These are phyloP conservation scores for Elaeis guineensis DNA, from an alignment of 176 grass and related monocot genomes.

Conservation along the genomic window DNA sequence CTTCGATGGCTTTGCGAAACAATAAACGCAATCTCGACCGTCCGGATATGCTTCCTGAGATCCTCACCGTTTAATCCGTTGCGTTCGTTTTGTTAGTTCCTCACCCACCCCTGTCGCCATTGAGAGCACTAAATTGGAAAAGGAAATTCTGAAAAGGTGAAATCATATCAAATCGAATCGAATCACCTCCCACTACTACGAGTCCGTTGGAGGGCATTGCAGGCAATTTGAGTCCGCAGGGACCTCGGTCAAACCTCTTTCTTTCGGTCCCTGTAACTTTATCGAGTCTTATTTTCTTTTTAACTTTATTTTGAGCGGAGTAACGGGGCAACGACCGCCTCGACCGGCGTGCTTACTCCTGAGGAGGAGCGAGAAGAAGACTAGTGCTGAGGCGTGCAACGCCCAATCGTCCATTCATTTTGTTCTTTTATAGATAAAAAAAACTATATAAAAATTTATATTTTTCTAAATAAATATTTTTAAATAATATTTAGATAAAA, in stretches of 20 bases:
- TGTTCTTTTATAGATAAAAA: no score
- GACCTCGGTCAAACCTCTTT: not conserved
- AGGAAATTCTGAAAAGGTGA: not conserved
- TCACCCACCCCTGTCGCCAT: not conserved
- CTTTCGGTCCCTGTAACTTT: not conserved
- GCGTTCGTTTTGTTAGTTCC: not conserved
- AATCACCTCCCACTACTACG: not conserved
- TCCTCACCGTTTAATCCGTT: not conserved
- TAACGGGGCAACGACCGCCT: no score
- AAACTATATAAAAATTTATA: no score
- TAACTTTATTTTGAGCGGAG: no score
- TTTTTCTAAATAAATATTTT: no score
- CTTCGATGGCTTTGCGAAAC: no score
- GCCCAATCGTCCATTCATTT: no score
- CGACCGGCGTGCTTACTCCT: not conserved
- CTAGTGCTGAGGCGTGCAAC: no score
- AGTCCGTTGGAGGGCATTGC: not conserved
- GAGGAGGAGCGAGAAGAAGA: no score
- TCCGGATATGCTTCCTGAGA: not conserved
- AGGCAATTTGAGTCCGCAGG: not conserved
- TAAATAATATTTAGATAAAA: no score
- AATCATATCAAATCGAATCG: not conserved
- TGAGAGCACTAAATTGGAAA: not conserved
- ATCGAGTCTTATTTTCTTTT: no score
- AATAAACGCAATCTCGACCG: not conserved